Percentiles rank a stretch among this genome's conserved stretches.
phyloP scores from a whole-genome alignment of 495 filamentous ascomycete species.

The Bombardia bombarda region DNA sequence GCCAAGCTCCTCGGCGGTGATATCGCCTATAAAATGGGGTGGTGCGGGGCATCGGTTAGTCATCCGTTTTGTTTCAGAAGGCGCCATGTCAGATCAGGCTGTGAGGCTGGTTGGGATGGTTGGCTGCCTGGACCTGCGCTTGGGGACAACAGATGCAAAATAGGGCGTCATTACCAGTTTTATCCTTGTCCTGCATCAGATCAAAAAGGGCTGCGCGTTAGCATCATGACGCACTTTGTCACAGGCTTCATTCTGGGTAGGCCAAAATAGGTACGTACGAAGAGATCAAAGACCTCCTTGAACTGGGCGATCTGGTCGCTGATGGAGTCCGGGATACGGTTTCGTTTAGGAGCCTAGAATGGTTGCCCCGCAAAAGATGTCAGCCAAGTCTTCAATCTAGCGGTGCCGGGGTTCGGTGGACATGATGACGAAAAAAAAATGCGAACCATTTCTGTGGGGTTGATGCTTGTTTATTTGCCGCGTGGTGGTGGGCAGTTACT shows the following conservation, averaged over 20 bases:
- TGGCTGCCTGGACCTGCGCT: neutral
- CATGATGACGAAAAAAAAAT: too few species aligned
- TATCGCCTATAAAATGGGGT: conserved; percentile 20
- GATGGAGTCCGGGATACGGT: too few species aligned
- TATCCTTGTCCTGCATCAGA: conserved; percentile 74
- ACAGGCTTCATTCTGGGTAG: neutral
- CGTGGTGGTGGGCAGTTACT: too few species aligned
- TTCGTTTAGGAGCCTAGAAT: too few species aligned
- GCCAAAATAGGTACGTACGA: conserved; percentile 1
- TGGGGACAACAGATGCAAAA: neutral
- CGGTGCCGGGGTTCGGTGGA: too few species aligned
- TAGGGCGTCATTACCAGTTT: conserved; percentile 71
- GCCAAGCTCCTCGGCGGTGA: conserved; percentile 34
- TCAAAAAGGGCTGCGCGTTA: neutral
- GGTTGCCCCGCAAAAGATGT: too few species aligned
- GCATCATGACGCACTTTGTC: neutral
- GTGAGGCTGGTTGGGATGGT: neutral
- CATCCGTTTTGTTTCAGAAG: neutral
- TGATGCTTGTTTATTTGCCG: too few species aligned
- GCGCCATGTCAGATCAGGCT: neutral
- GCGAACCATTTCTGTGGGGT: too few species aligned
- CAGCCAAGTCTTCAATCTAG: too few species aligned
- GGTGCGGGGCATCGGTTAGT: neutral
- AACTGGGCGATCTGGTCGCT: conserved; percentile 10
- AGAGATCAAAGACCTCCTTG: conserved; percentile 14